Conservation (phyloP, 2,329 filamentous ascomycete genomes). For the Colletotrichum simmondsii region DNA sequence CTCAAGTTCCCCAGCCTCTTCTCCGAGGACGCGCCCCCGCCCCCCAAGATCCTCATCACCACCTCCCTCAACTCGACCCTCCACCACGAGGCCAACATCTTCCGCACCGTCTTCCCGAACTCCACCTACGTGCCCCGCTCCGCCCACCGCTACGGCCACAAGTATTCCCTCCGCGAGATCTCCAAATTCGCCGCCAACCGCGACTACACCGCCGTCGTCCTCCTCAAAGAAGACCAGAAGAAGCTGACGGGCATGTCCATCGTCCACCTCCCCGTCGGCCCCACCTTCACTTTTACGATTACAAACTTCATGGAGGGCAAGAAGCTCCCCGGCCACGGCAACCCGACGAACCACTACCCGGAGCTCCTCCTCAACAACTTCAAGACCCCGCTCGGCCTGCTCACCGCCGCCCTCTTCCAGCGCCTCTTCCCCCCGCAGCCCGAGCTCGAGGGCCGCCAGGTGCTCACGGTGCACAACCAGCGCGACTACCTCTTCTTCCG, state of each 20-base stretch:
- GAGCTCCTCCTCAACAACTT: slow-evolving; percentile 96
- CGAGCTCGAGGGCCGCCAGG: slow-evolving; percentile 86
- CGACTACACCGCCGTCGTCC: slow-evolving; percentile 84
- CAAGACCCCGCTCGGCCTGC: slow-evolving; percentile 87
- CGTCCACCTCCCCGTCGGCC: slow-evolving; percentile 84
- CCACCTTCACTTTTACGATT: slow-evolving; percentile 93
- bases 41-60: slow-evolving; percentile 90
- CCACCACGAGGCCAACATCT: slow-evolving; percentile 82
- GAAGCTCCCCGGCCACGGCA: slow-evolving; percentile 87
- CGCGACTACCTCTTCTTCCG: slow-evolving; percentile 96
- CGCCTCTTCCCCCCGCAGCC: slow-evolving; percentile 78
- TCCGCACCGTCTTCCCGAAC: slow-evolving; percentile 88
- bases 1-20: slow-evolving; percentile 73
- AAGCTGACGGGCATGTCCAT: slow-evolving; percentile 84
- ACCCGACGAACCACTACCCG: slow-evolving; percentile 88
- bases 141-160: slow-evolving; percentile 84
- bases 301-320: slow-evolving; percentile 91
- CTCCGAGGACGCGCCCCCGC: slow-evolving; percentile 65
- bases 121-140: slow-evolving; percentile 87
- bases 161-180: slow-evolving; percentile 93
- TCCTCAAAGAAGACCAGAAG: slow-evolving; percentile 92
- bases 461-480: slow-evolving; percentile 93
- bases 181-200: slow-evolving; percentile 84
- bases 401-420: slow-evolving; percentile 88
- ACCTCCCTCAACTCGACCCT: slow-evolving; percentile 90